Evolutionary conservation across 2,329 filamentous ascomycete species (phyloP), one percentile per base, ranked within the genome.

Genomic region (Tetracladium maxilliforme): DNA sequence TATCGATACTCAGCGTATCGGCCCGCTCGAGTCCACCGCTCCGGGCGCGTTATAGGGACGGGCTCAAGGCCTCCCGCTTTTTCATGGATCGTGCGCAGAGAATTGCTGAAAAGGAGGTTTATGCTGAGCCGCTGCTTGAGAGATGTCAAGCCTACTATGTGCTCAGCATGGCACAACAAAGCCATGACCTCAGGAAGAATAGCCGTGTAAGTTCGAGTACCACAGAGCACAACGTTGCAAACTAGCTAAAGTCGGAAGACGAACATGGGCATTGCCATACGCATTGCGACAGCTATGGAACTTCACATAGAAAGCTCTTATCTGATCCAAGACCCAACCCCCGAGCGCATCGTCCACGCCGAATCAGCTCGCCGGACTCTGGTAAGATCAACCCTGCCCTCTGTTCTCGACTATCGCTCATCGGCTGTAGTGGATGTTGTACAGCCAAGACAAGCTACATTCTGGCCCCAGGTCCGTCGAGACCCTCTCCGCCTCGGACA

Each of bases 91-190:
- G 51, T 14, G 61, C 64, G 2, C 54, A 58, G 7, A 37, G 39
- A 6, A 41, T 69, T 7, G 62, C 64, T 2, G 39, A 57, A 16
- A 43, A 45, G 14, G 62, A 68, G 34, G 43, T 70, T 12, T 69
- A 69, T 35, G 47, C 55, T 19, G 55, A 58, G 27, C 58, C 64
- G 1, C 64, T 56, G 0, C 39, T 71, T 11, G 62, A 70, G 36
- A 51, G 58, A 21, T 69, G 63, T 25, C 66, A 71, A 41, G 64
- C 57, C 2, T 70, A 70, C 31, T 70, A 69, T 33, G 44, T 71
- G 4, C 45, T 71, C 10, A 67, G 63, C 35, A 60, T 71, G 27
- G 64, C 65, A 5, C 64, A 71, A 33, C 65, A 70, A 37, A 63
- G 64, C 10, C 65, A 58, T 26, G 65, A 61, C 0, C 46, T 61